A percentile compares a stretch with the other conserved stretches of the same genome.
phyloP scores from a whole-genome alignment of 306 rosid genomes.

The Hylodesmum podocarpum region DNA sequence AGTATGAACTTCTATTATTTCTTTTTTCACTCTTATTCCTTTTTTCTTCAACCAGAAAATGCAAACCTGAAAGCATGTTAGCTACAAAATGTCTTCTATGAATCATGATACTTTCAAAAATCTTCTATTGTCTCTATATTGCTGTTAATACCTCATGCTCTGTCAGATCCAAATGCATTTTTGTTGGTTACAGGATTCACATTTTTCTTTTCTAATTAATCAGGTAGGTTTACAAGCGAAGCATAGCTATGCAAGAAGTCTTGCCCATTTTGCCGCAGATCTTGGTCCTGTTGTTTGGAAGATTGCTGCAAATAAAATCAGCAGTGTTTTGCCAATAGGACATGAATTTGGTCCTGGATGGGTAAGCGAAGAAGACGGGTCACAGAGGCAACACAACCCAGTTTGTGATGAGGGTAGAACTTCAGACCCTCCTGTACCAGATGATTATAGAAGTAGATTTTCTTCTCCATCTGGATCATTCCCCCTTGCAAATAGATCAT shows the following conservation, averaged over 20 bases:
- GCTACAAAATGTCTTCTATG: conserved; percentile 1
- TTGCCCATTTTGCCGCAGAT: conserved; percentile 76
- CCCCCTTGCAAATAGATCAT: conserved; percentile 39
- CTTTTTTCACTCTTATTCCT: neutral
- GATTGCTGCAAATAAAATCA: conserved; percentile 72
- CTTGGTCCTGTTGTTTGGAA: conserved; percentile 90
- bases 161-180: neutral
- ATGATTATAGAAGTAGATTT: conserved; percentile 42
- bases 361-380: conserved; percentile 50
- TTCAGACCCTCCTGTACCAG: conserved; percentile 30
- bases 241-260: conserved; percentile 81
- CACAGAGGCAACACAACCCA: conserved; percentile 36
- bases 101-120: neutral
- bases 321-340: conserved; percentile 61
- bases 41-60: conserved; percentile 1
- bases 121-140: neutral
- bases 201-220: conserved; percentile 19
- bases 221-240: conserved; percentile 74
- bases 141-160: neutral
- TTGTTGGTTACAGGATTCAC: neutral
- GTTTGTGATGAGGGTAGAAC: conserved; percentile 41
- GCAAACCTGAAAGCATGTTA: conserved; percentile 6
- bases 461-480: conserved; percentile 43
- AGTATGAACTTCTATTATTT: conserved; percentile 37
- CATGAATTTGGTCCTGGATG: conserved; percentile 65